phyloP scores from a whole-genome alignment of 1,284 basidiomycete genomes.

The Garcileccinum viscosum region DNA sequence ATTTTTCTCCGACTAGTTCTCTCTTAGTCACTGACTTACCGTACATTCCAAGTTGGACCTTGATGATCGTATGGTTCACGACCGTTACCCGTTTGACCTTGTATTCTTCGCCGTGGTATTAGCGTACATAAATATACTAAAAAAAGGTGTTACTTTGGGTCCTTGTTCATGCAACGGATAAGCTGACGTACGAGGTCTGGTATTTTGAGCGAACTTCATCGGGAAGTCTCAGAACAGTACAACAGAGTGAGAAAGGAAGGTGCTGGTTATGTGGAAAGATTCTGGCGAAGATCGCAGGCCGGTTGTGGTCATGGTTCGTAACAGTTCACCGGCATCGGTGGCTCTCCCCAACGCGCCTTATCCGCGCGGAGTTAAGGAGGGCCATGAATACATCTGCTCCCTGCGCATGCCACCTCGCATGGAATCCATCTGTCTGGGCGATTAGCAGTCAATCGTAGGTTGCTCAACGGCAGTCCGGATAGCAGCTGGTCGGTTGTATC shows the following conservation, averaged over 20 bases:
- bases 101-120: not conserved
- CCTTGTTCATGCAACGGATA: not conserved
- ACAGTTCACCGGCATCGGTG: not conserved
- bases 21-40: too few relatives aligned
- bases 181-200: not conserved
- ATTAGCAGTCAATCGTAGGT: not conserved
- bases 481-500: not conserved
- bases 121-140: not conserved
- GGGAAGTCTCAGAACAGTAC: not conserved
- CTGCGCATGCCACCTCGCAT: not conserved
- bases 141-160: not conserved
- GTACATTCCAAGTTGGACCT: too few relatives aligned
- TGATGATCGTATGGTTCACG: not conserved
- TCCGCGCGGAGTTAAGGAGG: not conserved
- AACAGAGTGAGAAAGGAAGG: not conserved
- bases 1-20: not conserved
- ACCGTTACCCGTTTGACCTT: not conserved
- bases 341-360: not conserved
- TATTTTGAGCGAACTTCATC: not conserved
- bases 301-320: not conserved
- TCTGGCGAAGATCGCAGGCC: not conserved
- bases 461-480: not conserved
- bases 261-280: not conserved
- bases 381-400: not conserved
- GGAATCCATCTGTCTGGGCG: not conserved